Evolutionary conservation across 306 rosid genomes (phyloP), one percentile per base, ranked within the genome.

Genomic region (Clitoria ternatea): DNA sequence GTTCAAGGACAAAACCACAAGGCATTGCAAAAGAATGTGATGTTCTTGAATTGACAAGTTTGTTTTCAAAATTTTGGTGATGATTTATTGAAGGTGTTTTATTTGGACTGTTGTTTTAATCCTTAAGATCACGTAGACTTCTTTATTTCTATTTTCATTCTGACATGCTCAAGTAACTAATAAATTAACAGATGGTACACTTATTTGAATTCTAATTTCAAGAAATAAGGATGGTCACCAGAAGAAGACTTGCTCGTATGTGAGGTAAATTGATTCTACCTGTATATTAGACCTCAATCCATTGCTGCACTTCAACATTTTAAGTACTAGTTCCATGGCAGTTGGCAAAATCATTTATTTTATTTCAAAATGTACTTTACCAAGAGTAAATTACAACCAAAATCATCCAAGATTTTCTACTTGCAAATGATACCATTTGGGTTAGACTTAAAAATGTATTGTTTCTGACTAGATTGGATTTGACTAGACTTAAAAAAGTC

Each of bases 221-320:
- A 95, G 86, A 95, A 91, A 86, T 97, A 97, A 42, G 99, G 99
- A 7, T 95, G 99, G 99, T 89, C 99, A 17, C 96, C 93, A 6
- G 99, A 95, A 54, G 99, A 95, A 84, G 99, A 91, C 70, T 67
- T 88, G 81, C 96, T 95, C 75, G 88, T 95, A 60, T 95, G 99
- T 48, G 96, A 95, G 96, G 99, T 94, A 84, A 73, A 47, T 76
- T 52, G 32, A 27, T 72, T 44, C 72, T 75, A 37, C 20, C 5
- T 30, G 33, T 44, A 24, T 7, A 59, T 9, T 80, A 15, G 54
- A 53, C 35, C 50, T 29, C 64, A 80, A 39, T 56, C 66, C 66
- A 23, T 68, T 74, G 63, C 39, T 52, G 55, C 7, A 23, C 43
- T 70, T 67, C 9, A 42, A 37, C 35, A 44, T 48, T 71, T 32